A percentile compares a stretch with the other conserved stretches of the same genome.
These are phyloP conservation scores for Boletus sp. DNA, from an alignment of 768 basidiomycete species.

Conservation along the genomic window DNA sequence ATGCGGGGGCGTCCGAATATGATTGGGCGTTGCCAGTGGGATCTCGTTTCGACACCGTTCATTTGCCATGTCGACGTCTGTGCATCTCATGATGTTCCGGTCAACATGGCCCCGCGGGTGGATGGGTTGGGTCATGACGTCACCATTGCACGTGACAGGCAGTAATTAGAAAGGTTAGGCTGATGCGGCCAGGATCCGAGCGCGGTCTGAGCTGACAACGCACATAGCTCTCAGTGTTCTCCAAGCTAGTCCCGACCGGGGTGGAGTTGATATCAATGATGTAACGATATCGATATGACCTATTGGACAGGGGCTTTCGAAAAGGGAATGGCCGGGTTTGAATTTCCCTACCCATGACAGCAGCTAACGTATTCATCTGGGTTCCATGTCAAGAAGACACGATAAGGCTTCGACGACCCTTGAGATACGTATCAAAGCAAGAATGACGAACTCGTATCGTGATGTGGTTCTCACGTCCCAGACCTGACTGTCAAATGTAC, in stretches of 20 bases:
- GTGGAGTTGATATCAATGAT: background rate
- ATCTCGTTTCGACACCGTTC: background rate
- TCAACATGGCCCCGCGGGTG: constrained; percentile 5
- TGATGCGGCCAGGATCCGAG: background rate
- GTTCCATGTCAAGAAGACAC: background rate
- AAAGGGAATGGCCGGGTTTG: background rate
- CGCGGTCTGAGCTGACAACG: background rate
- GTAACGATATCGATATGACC: background rate
- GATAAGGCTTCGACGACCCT: constrained; percentile 1
- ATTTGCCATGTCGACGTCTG: background rate
- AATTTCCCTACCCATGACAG: background rate
- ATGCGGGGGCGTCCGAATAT: background rate
- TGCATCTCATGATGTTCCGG: background rate
- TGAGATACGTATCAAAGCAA: background rate
- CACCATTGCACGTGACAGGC: background rate
- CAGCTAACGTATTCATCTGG: background rate
- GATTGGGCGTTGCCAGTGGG: too few species aligned
- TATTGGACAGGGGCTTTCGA: background rate
- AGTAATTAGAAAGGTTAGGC: too few species aligned
- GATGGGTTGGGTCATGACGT: background rate
- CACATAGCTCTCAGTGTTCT: background rate
- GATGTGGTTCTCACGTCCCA: constrained; percentile 8
- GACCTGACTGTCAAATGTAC: background rate
- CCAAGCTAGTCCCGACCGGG: background rate
- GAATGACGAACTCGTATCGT: background rate